These are phyloP conservation scores for Tolypocladium tundrense DNA, from an alignment of 2,329 filamentous ascomycete genomes.

Conservation along the genomic window DNA sequence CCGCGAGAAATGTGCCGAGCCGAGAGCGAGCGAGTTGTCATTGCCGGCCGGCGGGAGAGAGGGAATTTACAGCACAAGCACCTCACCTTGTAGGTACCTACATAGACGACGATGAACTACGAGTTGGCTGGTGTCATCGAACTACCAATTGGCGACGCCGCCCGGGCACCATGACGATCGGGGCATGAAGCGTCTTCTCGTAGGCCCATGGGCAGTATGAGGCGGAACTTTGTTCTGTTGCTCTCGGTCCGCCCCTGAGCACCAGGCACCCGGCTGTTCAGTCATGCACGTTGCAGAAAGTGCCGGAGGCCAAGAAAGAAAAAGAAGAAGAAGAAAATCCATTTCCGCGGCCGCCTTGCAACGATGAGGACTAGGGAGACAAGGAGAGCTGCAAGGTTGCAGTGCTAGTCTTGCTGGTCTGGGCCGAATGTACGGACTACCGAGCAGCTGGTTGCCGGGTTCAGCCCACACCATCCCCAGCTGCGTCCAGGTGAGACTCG, in stretches of 20 bases:
- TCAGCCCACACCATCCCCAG: neutral
- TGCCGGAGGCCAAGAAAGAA: too few species aligned
- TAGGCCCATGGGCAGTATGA: too few species aligned
- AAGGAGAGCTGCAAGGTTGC: neutral
- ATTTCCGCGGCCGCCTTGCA: too few species aligned
- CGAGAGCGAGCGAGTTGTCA: neutral
- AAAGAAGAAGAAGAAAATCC: too few species aligned
- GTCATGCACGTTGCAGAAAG: too few species aligned
- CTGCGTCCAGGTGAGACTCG: neutral
- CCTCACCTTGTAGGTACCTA: neutral
- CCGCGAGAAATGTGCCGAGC: neutral
- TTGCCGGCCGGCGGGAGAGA: neutral
- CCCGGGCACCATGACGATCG: neutral
- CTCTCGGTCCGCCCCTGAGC: too few species aligned
- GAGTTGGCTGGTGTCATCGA: neutral
- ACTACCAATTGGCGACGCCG: neutral
- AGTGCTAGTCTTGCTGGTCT: neutral
- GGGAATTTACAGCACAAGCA: neutral
- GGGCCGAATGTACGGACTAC: neutral
- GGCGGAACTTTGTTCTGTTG: too few species aligned
- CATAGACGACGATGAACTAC: neutral
- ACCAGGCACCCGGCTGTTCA: too few species aligned
- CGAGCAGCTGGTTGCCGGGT: neutral
- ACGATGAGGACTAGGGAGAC: too few species aligned
- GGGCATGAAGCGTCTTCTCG: too few species aligned